phyloP scores from a whole-genome alignment of 345 rosid genomes.

The Conringia planisiliqua region DNA sequence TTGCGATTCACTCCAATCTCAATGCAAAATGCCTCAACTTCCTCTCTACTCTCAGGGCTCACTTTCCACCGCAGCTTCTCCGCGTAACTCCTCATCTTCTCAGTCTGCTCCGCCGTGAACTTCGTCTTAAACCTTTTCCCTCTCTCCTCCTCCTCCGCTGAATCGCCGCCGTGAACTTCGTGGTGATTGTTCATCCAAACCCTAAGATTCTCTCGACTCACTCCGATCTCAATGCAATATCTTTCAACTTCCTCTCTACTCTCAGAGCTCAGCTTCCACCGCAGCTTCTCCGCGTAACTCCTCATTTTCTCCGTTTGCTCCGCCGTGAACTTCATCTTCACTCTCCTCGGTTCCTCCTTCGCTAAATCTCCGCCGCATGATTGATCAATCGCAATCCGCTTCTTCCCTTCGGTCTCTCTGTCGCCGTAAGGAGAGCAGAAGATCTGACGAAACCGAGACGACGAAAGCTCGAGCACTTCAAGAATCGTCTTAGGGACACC shows the following conservation, averaged over 20 bases:
- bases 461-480: constrained; percentile 9
- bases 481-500: not conserved
- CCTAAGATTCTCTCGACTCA: constrained; percentile 52
- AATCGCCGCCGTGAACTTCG: not conserved
- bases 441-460: constrained; percentile 3
- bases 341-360: constrained; percentile 26
- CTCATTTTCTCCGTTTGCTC: constrained; percentile 73
- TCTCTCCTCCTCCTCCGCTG: constrained; percentile 9
- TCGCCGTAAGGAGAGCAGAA: constrained; percentile 25
- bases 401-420: not conserved
- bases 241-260: constrained; percentile 42
- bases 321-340: constrained; percentile 58
- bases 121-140: constrained; percentile 65
- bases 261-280: constrained; percentile 62
- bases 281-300: constrained; percentile 53
- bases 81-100: constrained; percentile 54
- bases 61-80: constrained; percentile 67
- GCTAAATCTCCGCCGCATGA: not conserved
- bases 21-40: constrained; percentile 50
- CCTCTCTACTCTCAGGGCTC: constrained; percentile 47
- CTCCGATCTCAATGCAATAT: constrained; percentile 56
- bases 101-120: constrained; percentile 67
- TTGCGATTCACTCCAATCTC: constrained; percentile 52
- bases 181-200: constrained; percentile 67
- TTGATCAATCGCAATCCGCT: not conserved